Evolutionary conservation across 2,329 filamentous ascomycete species (phyloP), one percentile per base, ranked within the genome.

Genomic region (Fusarium pseudonygamai): DNA sequence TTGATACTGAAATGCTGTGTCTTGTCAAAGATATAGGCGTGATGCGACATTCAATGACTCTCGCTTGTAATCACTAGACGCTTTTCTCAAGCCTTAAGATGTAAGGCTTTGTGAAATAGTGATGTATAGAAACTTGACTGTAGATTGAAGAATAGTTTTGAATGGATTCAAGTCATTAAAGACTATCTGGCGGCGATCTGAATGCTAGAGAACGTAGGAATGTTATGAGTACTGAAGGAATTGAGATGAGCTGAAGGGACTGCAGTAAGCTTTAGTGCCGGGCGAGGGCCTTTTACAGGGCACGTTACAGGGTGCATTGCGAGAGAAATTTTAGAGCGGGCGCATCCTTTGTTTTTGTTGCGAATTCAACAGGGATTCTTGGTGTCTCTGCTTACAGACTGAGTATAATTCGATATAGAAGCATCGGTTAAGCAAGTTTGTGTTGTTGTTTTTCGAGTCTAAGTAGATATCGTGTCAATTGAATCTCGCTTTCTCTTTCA

Each of bases 381-480:
- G 9, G 9, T 15, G 22, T 6, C 40, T n/a, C 40, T n/a, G 14
- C 10, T 42, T 0, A 16, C 3, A 9, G 9, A 3, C 22, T 42
- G 22, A n/a, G 14, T 42, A 42, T 42, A 14, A 2, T 14, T 42
- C 6, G 22, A n/a, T 10, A n/a, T n/a, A 22, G 6, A n/a, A 42
- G 16, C 16, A n/a, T 10, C 2, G 5, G 15, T 10, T 15, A 39
- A 7, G 22, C 9, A 11, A n/a, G 7, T n/a, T 11, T 42, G 3
- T 0, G 15, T 1, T 1, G 11, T n/a, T 7, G 2, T 42, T 16
- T 0, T n/a, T 42, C 5, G 4, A 7, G 22, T n/a, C 8, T 42
- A n/a, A 22, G 40, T n/a, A 15, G 6, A 6, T 42, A 5, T 42
- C 8, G 22, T 15, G 9, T n/a, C 5, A 42, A n/a, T 42, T n/a